phyloP scores from a whole-genome alignment of 2,329 filamentous ascomycete genomes.

The Fusarium haematococcum region DNA sequence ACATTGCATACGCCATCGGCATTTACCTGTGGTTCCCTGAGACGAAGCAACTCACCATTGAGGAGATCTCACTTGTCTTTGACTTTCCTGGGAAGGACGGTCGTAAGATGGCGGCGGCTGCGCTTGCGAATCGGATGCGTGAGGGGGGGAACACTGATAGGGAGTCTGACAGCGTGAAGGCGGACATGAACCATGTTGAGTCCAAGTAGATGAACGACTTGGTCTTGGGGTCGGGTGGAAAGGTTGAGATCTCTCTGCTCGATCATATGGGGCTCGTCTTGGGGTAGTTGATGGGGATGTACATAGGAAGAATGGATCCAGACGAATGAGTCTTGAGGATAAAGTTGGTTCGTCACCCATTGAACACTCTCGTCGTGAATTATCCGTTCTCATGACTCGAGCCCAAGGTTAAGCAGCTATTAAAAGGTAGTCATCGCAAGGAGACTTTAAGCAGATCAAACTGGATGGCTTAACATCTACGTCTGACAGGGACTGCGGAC shows the following conservation, averaged over 20 bases:
- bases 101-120: background rate
- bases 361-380: background rate
- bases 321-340: background rate
- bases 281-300: background rate
- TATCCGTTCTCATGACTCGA: background rate
- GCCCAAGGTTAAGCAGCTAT: background rate
- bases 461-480: no score
- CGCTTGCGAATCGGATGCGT: background rate
- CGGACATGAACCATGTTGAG: background rate
- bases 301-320: background rate
- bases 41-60: background rate
- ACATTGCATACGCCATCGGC: background rate
- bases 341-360: background rate
- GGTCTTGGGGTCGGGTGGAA: background rate
- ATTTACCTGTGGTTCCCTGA: background rate
- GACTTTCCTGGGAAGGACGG: background rate
- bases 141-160: background rate
- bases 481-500: no score
- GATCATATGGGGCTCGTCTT: background rate
- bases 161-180: background rate
- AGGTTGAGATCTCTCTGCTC: background rate
- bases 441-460: no score
- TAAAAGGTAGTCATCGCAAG: background rate
- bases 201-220: background rate
- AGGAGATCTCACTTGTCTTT: background rate